Percentiles rank a stretch among this genome's conserved stretches.
These are phyloP conservation scores for Pseudogymnoascus sp. DNA, from an alignment of 2,329 filamentous ascomycete genomes.

Conservation along the genomic window DNA sequence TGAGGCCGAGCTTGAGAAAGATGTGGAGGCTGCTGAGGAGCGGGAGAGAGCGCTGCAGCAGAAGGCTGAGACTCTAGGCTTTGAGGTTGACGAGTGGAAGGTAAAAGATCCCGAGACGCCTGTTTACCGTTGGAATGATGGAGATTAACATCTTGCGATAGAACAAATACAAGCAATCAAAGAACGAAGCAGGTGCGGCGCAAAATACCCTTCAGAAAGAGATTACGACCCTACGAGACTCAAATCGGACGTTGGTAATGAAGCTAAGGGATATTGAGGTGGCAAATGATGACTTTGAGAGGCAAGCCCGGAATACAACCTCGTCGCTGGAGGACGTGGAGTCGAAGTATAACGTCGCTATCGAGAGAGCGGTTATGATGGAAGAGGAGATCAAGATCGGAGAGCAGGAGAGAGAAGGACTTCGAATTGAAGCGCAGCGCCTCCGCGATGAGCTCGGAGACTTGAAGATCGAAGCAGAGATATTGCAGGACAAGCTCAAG, in stretches of 20 bases:
- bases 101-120: slow-evolving; percentile 38
- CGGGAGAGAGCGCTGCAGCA: slow-evolving; percentile 78
- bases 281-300: slow-evolving; percentile 95
- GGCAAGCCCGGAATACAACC: slow-evolving; percentile 89
- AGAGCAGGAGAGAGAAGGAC: slow-evolving; percentile 81
- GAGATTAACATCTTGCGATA: slow-evolving; percentile 32
- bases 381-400: slow-evolving; percentile 90
- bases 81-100: slow-evolving; percentile 98
- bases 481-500: slow-evolving; percentile 87
- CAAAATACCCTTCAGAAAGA: slow-evolving; percentile 90
- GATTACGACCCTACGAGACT: slow-evolving; percentile 81
- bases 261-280: slow-evolving; percentile 92
- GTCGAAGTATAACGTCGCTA: slow-evolving; percentile 90
- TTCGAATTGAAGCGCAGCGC: slow-evolving; percentile 86
- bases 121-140: slow-evolving; percentile 16
- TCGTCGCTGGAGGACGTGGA: slow-evolving; percentile 95
- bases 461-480: slow-evolving; percentile 89
- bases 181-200: slow-evolving; percentile 74
- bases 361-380: slow-evolving; percentile 85
- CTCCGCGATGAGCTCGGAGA: slow-evolving; percentile 87
- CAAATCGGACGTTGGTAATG: slow-evolving; percentile 73
- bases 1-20: slow-evolving; percentile 89
- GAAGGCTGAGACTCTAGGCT: slow-evolving; percentile 75
- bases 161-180: slow-evolving; percentile 95
- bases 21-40: slow-evolving; percentile 92